Evolutionary conservation across 129 eudicot genomes (phyloP), one percentile per base, ranked within the genome.

Genomic region (Centella asiatica): DNA sequence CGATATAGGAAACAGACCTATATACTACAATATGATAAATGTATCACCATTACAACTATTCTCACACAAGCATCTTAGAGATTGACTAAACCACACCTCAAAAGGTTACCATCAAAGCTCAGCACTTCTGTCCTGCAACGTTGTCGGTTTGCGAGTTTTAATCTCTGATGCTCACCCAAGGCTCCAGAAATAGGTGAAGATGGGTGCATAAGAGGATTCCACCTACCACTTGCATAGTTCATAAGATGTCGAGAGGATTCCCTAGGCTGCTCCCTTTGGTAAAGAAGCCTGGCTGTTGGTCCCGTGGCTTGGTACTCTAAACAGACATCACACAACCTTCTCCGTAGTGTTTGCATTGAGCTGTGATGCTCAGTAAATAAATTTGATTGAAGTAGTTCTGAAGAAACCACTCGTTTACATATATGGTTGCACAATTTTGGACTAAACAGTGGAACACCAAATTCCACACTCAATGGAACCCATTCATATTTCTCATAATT

Each of bases 151-250:
- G 87, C 85, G 64, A 87, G 90, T 71, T 78, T 87, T 45, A 81
- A 29, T 76, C 95, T 74, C 69, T 92, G 98, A 62, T 72, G 74
- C 66, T 93, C 99, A 62, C 86, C 72, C 66, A 62, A 58, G 66
- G 82, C 80, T 27, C 95, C 95, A 69, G 99, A 84, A 27, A 93
- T 85, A 0, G 99, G 99, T 72, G 99, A 87, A 76, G 99, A 93
- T 24, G 89, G 99, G 52, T 87, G 96, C 48, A 71, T 77, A 50
- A 82, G 83, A 6, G 99, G 96, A 58, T 87, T 87, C 99, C 99
- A 93, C 75, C 82, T 84, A 47, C 92, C 95, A 68, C 99, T 93
- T 13, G 99, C 99, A 77, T 93, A 93, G 70, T 78, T 84, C 90
- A 82, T 87, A 40, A 84, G 85, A 60, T 77, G 87, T 54, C 85